A percentile compares a stretch with the other conserved stretches of the same genome.
Conservation (phyloP, 2,329 filamentous ascomycete genomes). For the Paecilomyces sp. region DNA sequence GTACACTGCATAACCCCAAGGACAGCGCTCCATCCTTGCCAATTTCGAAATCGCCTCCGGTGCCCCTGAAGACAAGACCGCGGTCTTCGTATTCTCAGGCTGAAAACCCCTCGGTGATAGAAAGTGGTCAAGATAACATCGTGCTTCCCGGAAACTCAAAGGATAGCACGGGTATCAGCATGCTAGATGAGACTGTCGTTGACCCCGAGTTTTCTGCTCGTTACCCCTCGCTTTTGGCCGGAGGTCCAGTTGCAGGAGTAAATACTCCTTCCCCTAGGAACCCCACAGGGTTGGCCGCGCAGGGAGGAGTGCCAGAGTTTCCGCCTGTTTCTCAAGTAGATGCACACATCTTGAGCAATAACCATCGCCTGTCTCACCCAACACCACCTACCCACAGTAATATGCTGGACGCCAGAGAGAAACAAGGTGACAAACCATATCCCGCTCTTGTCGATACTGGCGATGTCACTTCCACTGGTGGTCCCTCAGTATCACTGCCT, state of each 20-base stretch:
- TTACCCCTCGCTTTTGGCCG: slow-evolving; percentile 27
- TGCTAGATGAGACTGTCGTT: slow-evolving; percentile 24
- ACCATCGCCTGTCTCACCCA: slow-evolving; percentile 5
- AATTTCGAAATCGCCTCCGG: slow-evolving; percentile 2
- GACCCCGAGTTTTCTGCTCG: slow-evolving; percentile 24
- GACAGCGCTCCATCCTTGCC: slow-evolving; percentile 12
- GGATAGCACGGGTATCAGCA: slow-evolving; percentile 2
- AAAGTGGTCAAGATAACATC: background rate
- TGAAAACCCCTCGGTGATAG: background rate
- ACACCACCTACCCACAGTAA: background rate
- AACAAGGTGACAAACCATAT: background rate
- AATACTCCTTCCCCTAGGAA: slow-evolving; percentile 5
- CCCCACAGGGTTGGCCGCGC: slow-evolving; percentile 13
- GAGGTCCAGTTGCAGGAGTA: slow-evolving; percentile 2
- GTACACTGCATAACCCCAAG: background rate
- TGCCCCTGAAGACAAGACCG: background rate
- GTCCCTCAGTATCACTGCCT: background rate
- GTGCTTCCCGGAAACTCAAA: background rate
- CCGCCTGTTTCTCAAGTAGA: slow-evolving; percentile 33
- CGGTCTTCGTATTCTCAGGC: background rate
- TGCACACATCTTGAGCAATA: slow-evolving; percentile 23
- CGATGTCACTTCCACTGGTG: background rate
- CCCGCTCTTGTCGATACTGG: background rate
- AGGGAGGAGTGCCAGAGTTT: slow-evolving; percentile 21
- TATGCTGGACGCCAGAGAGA: background rate